Conservation (phyloP, 1,284 basidiomycete species). For the Fomes fomentarius region DNA sequence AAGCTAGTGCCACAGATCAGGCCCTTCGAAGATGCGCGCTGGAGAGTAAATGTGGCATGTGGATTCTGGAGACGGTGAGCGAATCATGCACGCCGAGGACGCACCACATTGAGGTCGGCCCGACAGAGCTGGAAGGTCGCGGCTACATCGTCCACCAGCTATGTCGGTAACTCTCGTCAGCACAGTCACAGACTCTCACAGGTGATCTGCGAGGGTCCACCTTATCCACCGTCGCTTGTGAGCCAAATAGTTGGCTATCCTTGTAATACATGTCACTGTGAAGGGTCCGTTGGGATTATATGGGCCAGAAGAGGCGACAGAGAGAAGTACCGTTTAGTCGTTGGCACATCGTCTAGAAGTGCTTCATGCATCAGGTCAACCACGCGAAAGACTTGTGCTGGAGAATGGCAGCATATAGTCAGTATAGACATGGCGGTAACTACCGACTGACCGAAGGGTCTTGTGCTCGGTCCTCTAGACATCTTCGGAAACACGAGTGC, state of each 20-base stretch:
- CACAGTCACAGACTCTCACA: too few species aligned
- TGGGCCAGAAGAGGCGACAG: too few species aligned
- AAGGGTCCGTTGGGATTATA: too few species aligned
- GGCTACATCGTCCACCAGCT: conserved; percentile 89
- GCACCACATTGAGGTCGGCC: conserved; percentile 79
- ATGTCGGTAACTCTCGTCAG: too few species aligned
- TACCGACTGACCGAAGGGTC: conserved; percentile 49
- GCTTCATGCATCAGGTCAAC: conserved; percentile 70
- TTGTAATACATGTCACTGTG: conserved; percentile 86
- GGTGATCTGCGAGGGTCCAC: conserved; percentile 53
- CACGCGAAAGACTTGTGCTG: conserved; percentile 69
- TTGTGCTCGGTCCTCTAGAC: conserved; percentile 48
- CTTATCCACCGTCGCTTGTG: conserved; percentile 74
- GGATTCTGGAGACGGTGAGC: neutral
- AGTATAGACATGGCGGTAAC: neutral
- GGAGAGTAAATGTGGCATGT: neutral
- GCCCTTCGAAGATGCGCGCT: conserved; percentile 90
- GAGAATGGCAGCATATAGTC: neutral
- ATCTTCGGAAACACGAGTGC: conserved; percentile 40
- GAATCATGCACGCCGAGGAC: too few species aligned
- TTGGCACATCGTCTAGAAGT: conserved; percentile 51
- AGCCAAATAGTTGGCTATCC: conserved; percentile 76
- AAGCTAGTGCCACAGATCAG: conserved; percentile 74
- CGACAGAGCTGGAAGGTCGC: conserved; percentile 78
- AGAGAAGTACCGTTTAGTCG: conserved; percentile 66